Base-by-base conservation (phyloP, 2,329 filamentous ascomycete genomes). In the Hymenoscyphus albidus region DNA sequence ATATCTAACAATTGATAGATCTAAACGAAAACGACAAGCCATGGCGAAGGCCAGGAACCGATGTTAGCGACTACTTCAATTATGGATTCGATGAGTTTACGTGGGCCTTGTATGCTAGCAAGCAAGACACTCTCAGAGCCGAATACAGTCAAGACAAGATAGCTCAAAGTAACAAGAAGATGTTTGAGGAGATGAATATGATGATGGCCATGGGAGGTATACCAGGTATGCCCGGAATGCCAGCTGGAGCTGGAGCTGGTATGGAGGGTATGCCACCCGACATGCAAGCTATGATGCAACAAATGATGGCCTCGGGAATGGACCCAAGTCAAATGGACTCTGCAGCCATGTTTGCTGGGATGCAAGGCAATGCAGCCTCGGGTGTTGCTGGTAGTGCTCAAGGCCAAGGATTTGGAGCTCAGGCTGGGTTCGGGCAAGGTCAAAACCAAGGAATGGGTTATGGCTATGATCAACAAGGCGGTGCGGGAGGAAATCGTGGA, bases 71-170 rank as follows among this genome's bases (percentile, higher is more conserved):
- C 76, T 98, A 96, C 79, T 98, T 98, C 85, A 98, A 98, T 81
- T 98, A 98, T 78, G 94, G 94, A 65, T 98, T 98, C 75, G 94
- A 98, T 78, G 94, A 98, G 78, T 98, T 97, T 78, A 97, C 93
- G 0, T 99, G 95, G 95, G 91, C 93, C 5, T 85, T 93, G 62
- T 99, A 99, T 76, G 93, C 93, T 39, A 82, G 92, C 65, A 96
- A 96, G 74, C 95, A 98, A 76, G 88, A 95, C 70, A 82, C 82
- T 31, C 83, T 97, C 73, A 86, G 90, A 18, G 86, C 86, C 69
- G 91, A 94, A 71, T 92, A 92, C 70, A 86, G 85, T 64, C 86
- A 89, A 58, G 86, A 88, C 55, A 81, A 82, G 55, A 83, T 88
- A 61, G 83, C 85, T 22, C 80, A 81, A 62, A 87, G 83, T 69